phyloP scores from a whole-genome alignment of 192 early-diverging fungal species.

The Backusella sp. region DNA sequence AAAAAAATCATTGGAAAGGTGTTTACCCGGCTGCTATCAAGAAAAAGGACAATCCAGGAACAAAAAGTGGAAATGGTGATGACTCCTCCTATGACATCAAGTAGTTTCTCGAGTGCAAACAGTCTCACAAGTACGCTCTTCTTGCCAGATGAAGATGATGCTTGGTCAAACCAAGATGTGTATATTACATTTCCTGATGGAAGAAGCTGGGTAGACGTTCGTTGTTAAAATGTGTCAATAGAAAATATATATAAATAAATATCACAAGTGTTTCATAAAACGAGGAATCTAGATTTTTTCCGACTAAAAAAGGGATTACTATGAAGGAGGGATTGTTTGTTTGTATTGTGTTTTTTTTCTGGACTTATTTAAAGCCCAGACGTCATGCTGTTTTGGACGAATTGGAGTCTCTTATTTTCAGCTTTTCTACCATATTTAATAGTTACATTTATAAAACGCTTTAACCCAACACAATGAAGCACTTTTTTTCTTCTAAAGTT shows the following conservation, averaged over 20 bases:
- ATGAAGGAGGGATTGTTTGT: background rate
- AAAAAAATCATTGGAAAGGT: background rate
- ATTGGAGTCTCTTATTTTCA: background rate
- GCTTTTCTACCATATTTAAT: background rate
- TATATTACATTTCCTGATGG: slow-evolving; percentile 1
- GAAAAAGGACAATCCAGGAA: background rate
- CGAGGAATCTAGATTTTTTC: slow-evolving; percentile 3
- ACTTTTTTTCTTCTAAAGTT: background rate
- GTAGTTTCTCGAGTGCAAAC: background rate
- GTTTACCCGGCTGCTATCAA: background rate
- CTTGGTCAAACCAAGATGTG: background rate
- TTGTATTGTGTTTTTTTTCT: background rate
- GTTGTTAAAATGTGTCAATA: background rate
- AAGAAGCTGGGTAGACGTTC: background rate
- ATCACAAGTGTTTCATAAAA: background rate
- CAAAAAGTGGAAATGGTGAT: background rate
- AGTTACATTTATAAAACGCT: background rate
- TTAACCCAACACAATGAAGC: background rate
- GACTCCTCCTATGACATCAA: background rate
- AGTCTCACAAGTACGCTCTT: background rate
- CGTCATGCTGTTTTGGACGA: background rate
- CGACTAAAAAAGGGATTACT: background rate
- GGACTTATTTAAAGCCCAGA: background rate
- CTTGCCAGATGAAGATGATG: background rate
- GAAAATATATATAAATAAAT: background rate